phyloP scores from a whole-genome alignment of 1,284 basidiomycete genomes.

The Ustilago nuda region DNA sequence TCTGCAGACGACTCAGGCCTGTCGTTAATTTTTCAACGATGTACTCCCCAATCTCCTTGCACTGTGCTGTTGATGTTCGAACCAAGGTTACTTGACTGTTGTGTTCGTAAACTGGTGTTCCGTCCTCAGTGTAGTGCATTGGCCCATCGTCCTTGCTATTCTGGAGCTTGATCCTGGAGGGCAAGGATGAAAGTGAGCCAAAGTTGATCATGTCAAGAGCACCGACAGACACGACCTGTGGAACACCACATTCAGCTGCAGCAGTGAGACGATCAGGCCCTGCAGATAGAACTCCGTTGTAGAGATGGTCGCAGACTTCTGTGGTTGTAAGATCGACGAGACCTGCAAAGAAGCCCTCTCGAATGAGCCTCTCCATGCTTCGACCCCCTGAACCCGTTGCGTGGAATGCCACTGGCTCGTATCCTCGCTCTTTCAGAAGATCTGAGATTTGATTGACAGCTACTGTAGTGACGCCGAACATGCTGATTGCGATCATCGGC shows the following conservation, averaged over 20 bases:
- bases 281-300: constrained; percentile 39
- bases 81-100: constrained; percentile 42
- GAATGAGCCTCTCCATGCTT: constrained; percentile 43
- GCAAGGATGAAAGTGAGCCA: constrained; percentile 26
- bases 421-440: constrained; percentile 26
- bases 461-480: constrained; percentile 48
- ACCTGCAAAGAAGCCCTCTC: constrained; percentile 37
- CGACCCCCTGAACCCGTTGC: constrained; percentile 43
- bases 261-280: constrained; percentile 41
- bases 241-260: constrained; percentile 21
- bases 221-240: constrained; percentile 41
- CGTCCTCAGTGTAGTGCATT: constrained; percentile 28
- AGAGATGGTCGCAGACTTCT: constrained; percentile 42
- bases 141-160: constrained; percentile 7
- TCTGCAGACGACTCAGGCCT: background rate
- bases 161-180: constrained; percentile 16
- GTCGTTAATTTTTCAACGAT: constrained; percentile 20
- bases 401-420: constrained; percentile 48
- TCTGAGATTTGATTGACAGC: constrained; percentile 38
- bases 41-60: constrained; percentile 23
- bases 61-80: constrained; percentile 22
- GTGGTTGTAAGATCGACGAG: constrained; percentile 49
- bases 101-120: constrained; percentile 35
- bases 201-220: constrained; percentile 55
- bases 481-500: constrained; percentile 40